Evolutionary conservation across 106 monocot species (phyloP), one percentile per base, ranked within the genome.

Genomic region (Allium sativum): DNA sequence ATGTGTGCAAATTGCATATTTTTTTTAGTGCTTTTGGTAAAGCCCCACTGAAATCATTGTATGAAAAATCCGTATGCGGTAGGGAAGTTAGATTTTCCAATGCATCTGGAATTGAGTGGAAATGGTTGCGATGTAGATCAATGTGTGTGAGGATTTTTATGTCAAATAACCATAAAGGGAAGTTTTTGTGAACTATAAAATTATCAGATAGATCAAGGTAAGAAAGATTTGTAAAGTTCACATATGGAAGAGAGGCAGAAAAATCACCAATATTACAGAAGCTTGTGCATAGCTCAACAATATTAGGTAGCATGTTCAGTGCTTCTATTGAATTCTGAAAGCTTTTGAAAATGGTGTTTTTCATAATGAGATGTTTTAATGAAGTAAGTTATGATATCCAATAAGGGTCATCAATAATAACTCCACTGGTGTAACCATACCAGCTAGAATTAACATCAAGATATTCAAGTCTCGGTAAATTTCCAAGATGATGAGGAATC

Each of bases 1-100:
- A 21, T 8, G 15, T 44, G 9, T 51, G 21, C 58, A 73, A 15
- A 2, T 65, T 59, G 73, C 65, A 59, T 21, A 73, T 65, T n/a
- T 21, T 66, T 9, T 50, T 58, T 6, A 65, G n/a, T 7, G 8
- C 0, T 56, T 12, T 45, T 15, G 64, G 43, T 4, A 56, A 15
- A 10, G 9, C 13, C 3, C 18, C 53, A 44, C 16, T 12, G 12
- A 47, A 12, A 12, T 47, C 9, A 47, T 40, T 10, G 19, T 3
- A 12, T 45, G 6, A 40, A 12, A 71, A 18, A 44, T 55, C 45
- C 5, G 63, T 53, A 44, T 10, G 13, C 43, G 21, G 7, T 11
- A 71, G 71, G 45, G 69, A 69, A 8, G 59, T 41, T n/a, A 59
- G 21, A 15, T 69, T 60, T 18, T 46, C 12, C 10, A 69, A 41